Percentiles rank a stretch among this genome's conserved stretches.
Conservation (phyloP, 1,139 yeast species). For the Debaryomyces subglobosus region DNA sequence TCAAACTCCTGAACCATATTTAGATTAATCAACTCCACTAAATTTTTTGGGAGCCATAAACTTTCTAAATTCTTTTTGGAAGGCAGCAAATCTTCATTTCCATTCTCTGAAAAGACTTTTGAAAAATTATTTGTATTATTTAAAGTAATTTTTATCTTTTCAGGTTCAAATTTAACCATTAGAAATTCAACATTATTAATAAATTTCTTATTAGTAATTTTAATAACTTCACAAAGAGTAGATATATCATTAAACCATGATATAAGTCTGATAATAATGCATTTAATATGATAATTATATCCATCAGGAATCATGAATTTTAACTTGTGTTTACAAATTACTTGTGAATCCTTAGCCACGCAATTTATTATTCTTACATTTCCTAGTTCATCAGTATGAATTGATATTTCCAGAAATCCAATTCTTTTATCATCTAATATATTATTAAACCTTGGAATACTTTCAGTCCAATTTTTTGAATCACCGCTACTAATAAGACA, state of each 20-base stretch:
- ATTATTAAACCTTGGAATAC: conserved; percentile 5
- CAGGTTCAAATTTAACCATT: conserved; percentile 14
- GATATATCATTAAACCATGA: conserved; percentile 4
- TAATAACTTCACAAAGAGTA: conserved; percentile 3
- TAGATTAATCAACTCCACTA: conserved; percentile 15
- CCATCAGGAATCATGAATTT: conserved; percentile 4
- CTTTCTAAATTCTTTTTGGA: conserved; percentile 9
- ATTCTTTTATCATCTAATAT: conserved; percentile 2
- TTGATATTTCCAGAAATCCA: conserved; percentile 8
- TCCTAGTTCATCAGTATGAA: not conserved
- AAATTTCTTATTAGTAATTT: conserved; percentile 9
- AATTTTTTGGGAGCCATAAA: conserved; percentile 21
- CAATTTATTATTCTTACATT: not conserved
- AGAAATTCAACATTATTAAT: conserved; percentile 9
- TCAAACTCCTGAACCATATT: conserved; percentile 13
- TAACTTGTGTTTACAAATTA: not conserved
- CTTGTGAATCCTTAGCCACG: not conserved
- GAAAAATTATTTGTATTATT: not conserved
- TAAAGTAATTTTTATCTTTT: conserved; percentile 5
- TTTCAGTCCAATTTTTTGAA: not conserved
- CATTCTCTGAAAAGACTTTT: not conserved
- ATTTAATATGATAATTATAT: conserved; percentile 9
- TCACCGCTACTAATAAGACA: not conserved
- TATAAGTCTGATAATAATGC: conserved; percentile 11
- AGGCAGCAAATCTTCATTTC: conserved; percentile 5